Percentiles rank a stretch among this genome's conserved stretches.
phyloP scores from a whole-genome alignment of 2,329 filamentous ascomycete species.

The Stachybotrys echinatus region DNA sequence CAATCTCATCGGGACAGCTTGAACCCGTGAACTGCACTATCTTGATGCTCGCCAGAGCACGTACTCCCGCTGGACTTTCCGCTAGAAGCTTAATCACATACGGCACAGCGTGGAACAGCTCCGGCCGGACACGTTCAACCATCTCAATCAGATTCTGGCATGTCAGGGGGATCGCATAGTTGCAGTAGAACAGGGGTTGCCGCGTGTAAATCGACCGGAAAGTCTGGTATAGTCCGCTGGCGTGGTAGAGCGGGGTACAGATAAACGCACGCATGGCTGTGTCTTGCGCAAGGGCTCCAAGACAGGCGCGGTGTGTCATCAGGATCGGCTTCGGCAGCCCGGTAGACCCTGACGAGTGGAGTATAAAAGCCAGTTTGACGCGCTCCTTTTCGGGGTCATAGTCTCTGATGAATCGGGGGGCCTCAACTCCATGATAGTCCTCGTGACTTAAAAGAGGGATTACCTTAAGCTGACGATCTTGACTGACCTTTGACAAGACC shows the following conservation, averaged over 20 bases:
- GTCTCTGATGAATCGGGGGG: not conserved
- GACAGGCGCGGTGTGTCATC: slow-evolving; percentile 44
- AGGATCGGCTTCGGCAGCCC: slow-evolving; percentile 60
- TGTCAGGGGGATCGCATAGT: slow-evolving; percentile 49
- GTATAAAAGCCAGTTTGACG: slow-evolving; percentile 18
- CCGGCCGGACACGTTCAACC: slow-evolving; percentile 27
- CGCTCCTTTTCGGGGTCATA: not conserved
- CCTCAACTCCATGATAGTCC: not conserved
- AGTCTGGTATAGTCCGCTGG: slow-evolving; percentile 50
- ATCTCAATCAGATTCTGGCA: slow-evolving; percentile 38
- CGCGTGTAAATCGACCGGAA: slow-evolving; percentile 46
- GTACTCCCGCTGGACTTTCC: slow-evolving; percentile 50
- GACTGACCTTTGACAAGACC: not conserved
- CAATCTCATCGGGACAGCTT: slow-evolving; percentile 54
- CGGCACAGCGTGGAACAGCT: slow-evolving; percentile 57
- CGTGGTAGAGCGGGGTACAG: slow-evolving; percentile 54
- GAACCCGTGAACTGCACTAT: slow-evolving; percentile 54
- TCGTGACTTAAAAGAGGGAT: not conserved
- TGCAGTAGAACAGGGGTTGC: slow-evolving; percentile 48
- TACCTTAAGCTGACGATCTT: not conserved
- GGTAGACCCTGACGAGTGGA: slow-evolving; percentile 46
- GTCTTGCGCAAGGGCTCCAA: slow-evolving; percentile 38
- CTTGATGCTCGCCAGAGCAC: slow-evolving; percentile 37
- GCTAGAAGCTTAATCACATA: slow-evolving; percentile 61
- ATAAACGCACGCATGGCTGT: slow-evolving; percentile 42